phyloP scores from a whole-genome alignment of 805 yeast genomes.

The Kodamaea sagamina region DNA sequence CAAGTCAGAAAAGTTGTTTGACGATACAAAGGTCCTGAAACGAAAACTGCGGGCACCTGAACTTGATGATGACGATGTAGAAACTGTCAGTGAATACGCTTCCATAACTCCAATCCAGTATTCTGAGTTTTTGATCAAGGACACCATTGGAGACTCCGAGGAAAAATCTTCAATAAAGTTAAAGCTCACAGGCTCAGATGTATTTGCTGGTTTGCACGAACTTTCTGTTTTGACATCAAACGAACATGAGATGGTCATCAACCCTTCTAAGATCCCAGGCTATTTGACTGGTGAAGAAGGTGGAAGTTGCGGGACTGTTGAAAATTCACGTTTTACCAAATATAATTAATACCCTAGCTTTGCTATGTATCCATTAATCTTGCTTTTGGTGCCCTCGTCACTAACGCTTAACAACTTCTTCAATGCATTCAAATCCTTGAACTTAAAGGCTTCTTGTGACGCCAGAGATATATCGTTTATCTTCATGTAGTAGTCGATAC shows the following conservation, averaged over 20 bases:
- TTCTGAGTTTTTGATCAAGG: conserved; percentile 47
- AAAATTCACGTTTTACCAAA: conserved; percentile 2
- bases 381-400: conserved; percentile 17
- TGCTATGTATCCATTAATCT: conserved; percentile 25
- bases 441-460: conserved; percentile 47
- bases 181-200: conserved; percentile 63
- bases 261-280: conserved; percentile 62
- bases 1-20: conserved; percentile 39
- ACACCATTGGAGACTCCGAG: conserved; percentile 20
- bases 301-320: conserved; percentile 43
- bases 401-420: conserved; percentile 24
- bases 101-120: conserved; percentile 62
- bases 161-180: conserved; percentile 27
- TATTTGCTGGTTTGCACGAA: conserved; percentile 78
- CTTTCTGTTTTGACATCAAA: conserved; percentile 42
- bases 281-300: conserved; percentile 84
- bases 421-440: conserved; percentile 39
- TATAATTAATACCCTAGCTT: conserved; percentile 28
- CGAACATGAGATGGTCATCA: conserved; percentile 40
- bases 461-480: conserved; percentile 56
- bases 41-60: conserved; percentile 14
- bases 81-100: conserved; percentile 36
- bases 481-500: conserved; percentile 50
- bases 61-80: conserved; percentile 21
- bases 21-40: conserved; percentile 29